Evolutionary conservation across 345 rosid genomes (phyloP).

Genomic region (Lepidium africanum): DNA sequence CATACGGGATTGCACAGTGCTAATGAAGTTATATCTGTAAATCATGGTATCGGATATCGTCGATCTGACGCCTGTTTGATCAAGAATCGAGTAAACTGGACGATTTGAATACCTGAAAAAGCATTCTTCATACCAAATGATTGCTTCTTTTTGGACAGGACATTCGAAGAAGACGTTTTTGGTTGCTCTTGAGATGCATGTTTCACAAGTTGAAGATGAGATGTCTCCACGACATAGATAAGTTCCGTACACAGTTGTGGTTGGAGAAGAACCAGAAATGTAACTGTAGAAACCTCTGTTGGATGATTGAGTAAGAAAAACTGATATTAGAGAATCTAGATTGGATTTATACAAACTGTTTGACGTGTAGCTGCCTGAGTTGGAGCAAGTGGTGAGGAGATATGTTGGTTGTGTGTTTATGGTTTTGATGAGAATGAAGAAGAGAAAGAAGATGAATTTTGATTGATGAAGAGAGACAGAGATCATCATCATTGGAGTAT

Average conservation of each 20-base stretch:
- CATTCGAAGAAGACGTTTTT: background rate
- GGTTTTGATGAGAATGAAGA: background rate
- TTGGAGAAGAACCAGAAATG: background rate
- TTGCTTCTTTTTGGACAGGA: background rate
- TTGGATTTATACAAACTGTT: background rate
- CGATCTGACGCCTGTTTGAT: background rate
- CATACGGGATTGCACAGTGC: background rate
- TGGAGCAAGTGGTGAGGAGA: background rate
- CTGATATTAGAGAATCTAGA: background rate
- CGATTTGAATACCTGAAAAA: background rate
- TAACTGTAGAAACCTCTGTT: background rate
- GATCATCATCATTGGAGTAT: background rate
- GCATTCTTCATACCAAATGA: background rate
- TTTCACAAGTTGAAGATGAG: background rate
- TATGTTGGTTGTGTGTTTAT: background rate
- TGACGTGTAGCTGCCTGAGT: background rate
- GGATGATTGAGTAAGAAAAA: background rate
- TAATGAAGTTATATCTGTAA: background rate
- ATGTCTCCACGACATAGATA: conserved; percentile 3
- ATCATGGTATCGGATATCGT: background rate
- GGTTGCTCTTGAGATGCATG: conserved; percentile 1
- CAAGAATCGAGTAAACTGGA: background rate
- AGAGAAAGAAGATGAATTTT: background rate
- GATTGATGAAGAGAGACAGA: background rate
- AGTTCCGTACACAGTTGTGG: background rate